These are phyloP conservation scores for Astrothelium macrocarpum DNA, from an alignment of 495 filamentous ascomycete species.

Conservation along the genomic window DNA sequence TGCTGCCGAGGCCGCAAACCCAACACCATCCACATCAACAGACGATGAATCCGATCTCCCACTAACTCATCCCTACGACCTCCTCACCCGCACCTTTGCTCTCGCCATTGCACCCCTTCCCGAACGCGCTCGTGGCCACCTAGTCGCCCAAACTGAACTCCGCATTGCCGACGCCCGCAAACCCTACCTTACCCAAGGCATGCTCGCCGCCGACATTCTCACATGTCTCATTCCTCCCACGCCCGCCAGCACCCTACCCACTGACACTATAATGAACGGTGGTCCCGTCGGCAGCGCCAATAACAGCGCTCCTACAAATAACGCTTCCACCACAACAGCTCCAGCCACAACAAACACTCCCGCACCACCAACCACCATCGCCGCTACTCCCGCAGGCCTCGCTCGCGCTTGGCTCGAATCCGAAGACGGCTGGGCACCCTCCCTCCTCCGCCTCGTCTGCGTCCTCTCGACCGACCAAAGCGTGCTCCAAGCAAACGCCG, in stretches of 20 bases:
- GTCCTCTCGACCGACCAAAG: constrained; percentile 52
- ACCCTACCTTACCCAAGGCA: constrained; percentile 78
- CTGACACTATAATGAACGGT: not conserved
- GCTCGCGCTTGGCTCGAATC: constrained; percentile 78
- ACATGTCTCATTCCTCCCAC: constrained; percentile 53
- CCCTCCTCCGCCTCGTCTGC: constrained; percentile 62
- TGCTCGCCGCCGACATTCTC: constrained; percentile 84
- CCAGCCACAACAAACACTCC: not conserved
- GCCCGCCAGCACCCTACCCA: not conserved
- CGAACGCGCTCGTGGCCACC: constrained; percentile 37
- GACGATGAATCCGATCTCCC: constrained; percentile 14
- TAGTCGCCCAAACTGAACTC: constrained; percentile 25
- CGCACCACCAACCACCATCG: not conserved
- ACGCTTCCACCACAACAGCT: not conserved
- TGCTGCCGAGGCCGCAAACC: constrained; percentile 51
- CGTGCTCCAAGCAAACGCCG: constrained; percentile 18
- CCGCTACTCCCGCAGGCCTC: constrained; percentile 32
- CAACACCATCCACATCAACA: constrained; percentile 15
- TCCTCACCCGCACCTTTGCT: constrained; percentile 81
- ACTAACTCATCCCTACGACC: constrained; percentile 53
- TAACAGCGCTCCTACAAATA: constrained; percentile 11
- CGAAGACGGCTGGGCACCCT: constrained; percentile 74
- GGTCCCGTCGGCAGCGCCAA: not conserved
- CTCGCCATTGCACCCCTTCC: constrained; percentile 80
- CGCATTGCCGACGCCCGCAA: constrained; percentile 70